These are phyloP conservation scores for Dioszegia aurantiaca DNA, from an alignment of 768 basidiomycete species.

Conservation along the genomic window DNA sequence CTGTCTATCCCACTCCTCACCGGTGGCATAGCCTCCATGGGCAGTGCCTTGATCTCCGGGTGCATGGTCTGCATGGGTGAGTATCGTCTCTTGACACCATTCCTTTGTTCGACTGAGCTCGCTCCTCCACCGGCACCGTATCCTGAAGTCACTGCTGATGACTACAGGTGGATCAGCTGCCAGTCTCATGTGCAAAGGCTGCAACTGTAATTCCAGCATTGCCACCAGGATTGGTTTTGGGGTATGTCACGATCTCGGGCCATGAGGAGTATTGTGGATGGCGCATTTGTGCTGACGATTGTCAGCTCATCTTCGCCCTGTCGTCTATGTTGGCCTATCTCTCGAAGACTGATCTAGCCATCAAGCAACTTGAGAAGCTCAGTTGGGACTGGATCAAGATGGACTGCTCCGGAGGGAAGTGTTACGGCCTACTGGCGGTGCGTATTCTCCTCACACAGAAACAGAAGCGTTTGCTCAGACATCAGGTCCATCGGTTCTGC, in stretches of 20 bases:
- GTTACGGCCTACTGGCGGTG: constrained; percentile 93
- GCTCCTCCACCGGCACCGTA: not conserved
- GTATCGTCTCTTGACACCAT: constrained; percentile 59
- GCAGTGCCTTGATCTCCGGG: constrained; percentile 60
- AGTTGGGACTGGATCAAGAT: constrained; percentile 98
- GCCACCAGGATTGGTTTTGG: constrained; percentile 95
- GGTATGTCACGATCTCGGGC: too few species aligned
- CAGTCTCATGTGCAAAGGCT: constrained; percentile 95
- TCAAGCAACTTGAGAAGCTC: constrained; percentile 82
- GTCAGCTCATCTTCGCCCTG: constrained; percentile 85
- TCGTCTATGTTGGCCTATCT: constrained; percentile 97
- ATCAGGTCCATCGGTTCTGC: constrained; percentile 81
- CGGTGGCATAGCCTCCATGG: constrained; percentile 57
- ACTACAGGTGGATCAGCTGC: constrained; percentile 57
- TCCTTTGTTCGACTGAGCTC: not conserved
- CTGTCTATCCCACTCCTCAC: constrained; percentile 54
- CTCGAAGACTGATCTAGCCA: constrained; percentile 86
- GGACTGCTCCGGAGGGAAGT: constrained; percentile 87
- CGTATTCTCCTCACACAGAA: constrained; percentile 53
- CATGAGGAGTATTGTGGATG: too few species aligned
- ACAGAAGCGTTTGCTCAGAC: not conserved
- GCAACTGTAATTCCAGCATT: constrained; percentile 98
- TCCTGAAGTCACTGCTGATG: too few species aligned
- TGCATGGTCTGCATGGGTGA: constrained; percentile 59
- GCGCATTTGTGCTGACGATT: not conserved